These are phyloP conservation scores for Platanthera zijinensis DNA, from an alignment of 106 monocot species.

Conservation along the genomic window DNA sequence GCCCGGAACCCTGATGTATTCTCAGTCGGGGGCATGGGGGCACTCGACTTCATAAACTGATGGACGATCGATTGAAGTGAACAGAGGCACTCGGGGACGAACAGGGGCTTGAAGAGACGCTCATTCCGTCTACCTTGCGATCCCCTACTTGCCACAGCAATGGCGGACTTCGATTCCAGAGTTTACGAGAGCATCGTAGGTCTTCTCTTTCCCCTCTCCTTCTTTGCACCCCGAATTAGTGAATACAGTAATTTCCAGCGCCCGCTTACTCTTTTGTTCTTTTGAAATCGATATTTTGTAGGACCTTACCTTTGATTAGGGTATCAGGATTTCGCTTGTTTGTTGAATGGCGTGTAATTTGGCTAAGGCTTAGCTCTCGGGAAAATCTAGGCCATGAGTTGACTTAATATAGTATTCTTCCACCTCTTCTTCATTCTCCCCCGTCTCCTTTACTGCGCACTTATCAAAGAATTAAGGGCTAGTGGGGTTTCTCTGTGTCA, in stretches of 20 bases:
- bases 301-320: not conserved
- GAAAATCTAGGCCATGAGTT: not conserved
- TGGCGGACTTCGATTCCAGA: slow-evolving; percentile 8
- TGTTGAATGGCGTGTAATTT: not conserved
- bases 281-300: not conserved
- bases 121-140: too few species aligned
- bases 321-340: not conserved
- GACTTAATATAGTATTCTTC: not conserved
- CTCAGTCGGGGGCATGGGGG: too few species aligned
- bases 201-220: not conserved
- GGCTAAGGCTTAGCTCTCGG: not conserved
- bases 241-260: not conserved
- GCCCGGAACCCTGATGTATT: too few species aligned
- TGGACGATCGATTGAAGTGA: too few species aligned
- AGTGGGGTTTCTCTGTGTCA: not conserved
- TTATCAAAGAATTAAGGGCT: not conserved
- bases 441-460: not conserved
- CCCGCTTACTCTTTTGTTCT: not conserved
- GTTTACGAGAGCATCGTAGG: slow-evolving; percentile 8
- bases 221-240: not conserved
- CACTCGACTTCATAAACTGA: too few species aligned
- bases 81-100: too few species aligned
- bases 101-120: too few species aligned
- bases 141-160: not conserved
- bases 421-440: not conserved